phyloP scores from a whole-genome alignment of 805 yeast species.

The Wickerhamiella lipophila region DNA sequence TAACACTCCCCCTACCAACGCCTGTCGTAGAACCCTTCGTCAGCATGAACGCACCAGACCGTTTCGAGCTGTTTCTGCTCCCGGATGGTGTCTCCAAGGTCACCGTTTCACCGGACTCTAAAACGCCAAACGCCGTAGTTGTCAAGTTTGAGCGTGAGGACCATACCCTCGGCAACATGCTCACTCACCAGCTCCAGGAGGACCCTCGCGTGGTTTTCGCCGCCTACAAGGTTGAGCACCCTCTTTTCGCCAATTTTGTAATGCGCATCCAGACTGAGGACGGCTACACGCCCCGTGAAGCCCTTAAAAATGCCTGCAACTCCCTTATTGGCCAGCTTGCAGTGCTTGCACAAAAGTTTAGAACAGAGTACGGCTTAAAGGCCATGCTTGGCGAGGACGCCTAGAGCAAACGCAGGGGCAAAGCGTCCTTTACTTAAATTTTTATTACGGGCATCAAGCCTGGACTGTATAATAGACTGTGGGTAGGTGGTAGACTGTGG shows the following conservation, averaged over 20 bases:
- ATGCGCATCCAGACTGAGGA: slow-evolving; percentile 94
- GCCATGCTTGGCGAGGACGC: slow-evolving; percentile 33
- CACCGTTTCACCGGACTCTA: slow-evolving; percentile 81
- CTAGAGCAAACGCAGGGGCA: not conserved
- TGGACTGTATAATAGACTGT: too few species aligned
- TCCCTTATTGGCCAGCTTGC: slow-evolving; percentile 69
- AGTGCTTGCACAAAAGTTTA: slow-evolving; percentile 61
- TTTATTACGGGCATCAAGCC: too few species aligned
- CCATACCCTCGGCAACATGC: slow-evolving; percentile 85
- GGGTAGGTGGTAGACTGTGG: too few species aligned
- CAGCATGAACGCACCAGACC: slow-evolving; percentile 94
- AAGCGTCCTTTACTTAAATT: not conserved
- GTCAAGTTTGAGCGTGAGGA: slow-evolving; percentile 93
- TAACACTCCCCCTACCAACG: too few species aligned
- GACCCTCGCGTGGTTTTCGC: slow-evolving; percentile 89
- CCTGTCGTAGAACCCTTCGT: slow-evolving; percentile 4
- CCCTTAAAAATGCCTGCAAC: slow-evolving; percentile 80
- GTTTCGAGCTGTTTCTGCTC: slow-evolving; percentile 88
- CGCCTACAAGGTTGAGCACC: slow-evolving; percentile 97
- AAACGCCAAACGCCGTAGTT: slow-evolving; percentile 88
- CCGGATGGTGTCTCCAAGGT: slow-evolving; percentile 98
- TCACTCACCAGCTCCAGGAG: slow-evolving; percentile 72
- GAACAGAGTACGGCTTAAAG: slow-evolving; percentile 86
- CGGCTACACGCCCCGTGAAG: slow-evolving; percentile 82
- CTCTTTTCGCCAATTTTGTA: slow-evolving; percentile 86